These are phyloP conservation scores for Tricholoma matsutake DNA, from an alignment of 768 basidiomycete genomes.

Conservation along the genomic window DNA sequence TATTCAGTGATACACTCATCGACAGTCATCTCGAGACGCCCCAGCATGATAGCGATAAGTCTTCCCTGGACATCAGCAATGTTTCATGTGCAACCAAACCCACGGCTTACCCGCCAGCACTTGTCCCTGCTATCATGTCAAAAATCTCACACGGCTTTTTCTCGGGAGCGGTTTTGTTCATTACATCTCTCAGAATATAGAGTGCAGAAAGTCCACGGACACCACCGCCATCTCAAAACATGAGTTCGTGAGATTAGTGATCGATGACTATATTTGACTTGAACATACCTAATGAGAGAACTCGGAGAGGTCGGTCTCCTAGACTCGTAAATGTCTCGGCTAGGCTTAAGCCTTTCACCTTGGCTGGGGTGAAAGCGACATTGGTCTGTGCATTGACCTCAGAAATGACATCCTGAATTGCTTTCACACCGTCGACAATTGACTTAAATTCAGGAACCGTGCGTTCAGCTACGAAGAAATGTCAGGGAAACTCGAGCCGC, in stretches of 20 bases:
- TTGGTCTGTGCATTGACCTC: neutral
- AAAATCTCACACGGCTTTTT: constrained; percentile 30
- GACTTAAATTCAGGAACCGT: neutral
- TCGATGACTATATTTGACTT: neutral
- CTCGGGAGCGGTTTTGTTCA: constrained; percentile 23
- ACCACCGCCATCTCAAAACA: constrained; percentile 34
- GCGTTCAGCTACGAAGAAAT: neutral
- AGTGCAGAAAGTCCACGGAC: constrained; percentile 33
- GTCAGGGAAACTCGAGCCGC: neutral
- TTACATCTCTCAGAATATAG: constrained; percentile 27
- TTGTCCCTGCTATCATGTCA: constrained; percentile 35
- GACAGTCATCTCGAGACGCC: constrained; percentile 34
- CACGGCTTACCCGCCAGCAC: constrained; percentile 29
- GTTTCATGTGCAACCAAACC: neutral
- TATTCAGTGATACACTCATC: constrained; percentile 31
- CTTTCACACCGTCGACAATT: neutral
- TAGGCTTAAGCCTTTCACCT: neutral
- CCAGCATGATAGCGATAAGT: constrained; percentile 37
- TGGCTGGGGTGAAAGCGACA: neutral
- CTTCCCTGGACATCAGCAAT: neutral
- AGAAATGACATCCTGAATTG: neutral
- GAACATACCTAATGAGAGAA: neutral
- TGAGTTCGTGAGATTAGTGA: neutral
- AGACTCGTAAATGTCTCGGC: neutral
- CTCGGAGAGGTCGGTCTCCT: neutral